Base-by-base conservation (phyloP, 306 rosid species). In the Acacia melanoxylon region DNA sequence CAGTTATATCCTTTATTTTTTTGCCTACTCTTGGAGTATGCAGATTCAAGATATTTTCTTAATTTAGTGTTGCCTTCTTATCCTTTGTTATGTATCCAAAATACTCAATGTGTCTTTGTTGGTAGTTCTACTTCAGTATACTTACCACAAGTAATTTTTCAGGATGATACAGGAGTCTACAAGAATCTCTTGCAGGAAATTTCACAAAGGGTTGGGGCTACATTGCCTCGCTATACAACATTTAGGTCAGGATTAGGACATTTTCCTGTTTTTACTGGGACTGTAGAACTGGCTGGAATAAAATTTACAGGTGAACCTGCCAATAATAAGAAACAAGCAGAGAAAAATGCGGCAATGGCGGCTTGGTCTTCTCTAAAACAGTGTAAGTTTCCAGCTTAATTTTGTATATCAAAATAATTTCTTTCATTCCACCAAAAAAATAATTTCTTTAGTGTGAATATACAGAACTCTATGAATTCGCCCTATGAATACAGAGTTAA, bases 111-210 rank as follows among this genome's bases (percentile, higher is more conserved):
- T 54, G 27, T 56, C 25, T n/a, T 8, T n/a, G 25, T 56, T 56
- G 25, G 62, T 56, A 8, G 62, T 56, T 56, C 62, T 56, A 20
- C 12, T n/a, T 20, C 62, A 56, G n/a, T 56, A 52, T 56, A 6
- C 12, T 56, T 56, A 56, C 25, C 25, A n/a, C 25, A 20, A 20
- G 0, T 13, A 11, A 44, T 15, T 76, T 83, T 52, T 49, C 79
- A 96, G 99, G 99, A 96, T 83, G 99, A 96, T 80, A 96, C 99
- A 3, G 99, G 99, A 78, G 99, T 96, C 74, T 96, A 96, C 93
- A 96, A 94, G 89, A 96, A 94, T 84, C 97, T 93, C 72, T 80
- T 96, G 83, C 99, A 96, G 91, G 99, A 96, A 86, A 96, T 96
- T 76, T 94, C 99, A 17, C 99, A 94, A 78, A 86, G 99, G 87